Evolutionary conservation across 2,329 filamentous ascomycete genomes (phyloP), one percentile per base, ranked within the genome.

Genomic region (Cryphonectria parasitica): DNA sequence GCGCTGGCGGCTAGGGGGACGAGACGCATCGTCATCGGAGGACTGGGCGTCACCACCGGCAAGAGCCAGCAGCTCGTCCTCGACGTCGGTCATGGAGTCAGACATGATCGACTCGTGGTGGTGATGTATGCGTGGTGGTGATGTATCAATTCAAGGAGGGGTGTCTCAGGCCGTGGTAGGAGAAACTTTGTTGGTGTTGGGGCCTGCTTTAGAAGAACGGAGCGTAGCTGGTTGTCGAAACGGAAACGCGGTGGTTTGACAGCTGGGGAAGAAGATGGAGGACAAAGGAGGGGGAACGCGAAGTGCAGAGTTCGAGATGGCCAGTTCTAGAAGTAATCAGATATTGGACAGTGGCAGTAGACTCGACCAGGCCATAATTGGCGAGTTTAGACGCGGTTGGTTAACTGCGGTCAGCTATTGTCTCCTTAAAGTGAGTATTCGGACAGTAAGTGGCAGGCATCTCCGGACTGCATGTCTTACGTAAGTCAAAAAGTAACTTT

Each of bases 11-110:
- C 88, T 85, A 76, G 82, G 82, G 76, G 84, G 84, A 81, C 84
- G 83, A 77, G 83, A 82, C 81, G 82, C 80, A 80, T 89, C 88
- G 76, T 88, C 88, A 77, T 86, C 88, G 71, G 89, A 88, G 67
- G 84, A 87, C 72, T 86, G 86, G 72, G 89, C 91, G 75, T 93
- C 72, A 36, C 69, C 94, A 77, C 94, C 96, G 68, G 95, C 96
- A 74, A 98, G 90, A 78, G 93, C 95, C 74, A 98, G 91, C 75
- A 98, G 90, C 84, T 98, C 95, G 77, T 95, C 94, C 79, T 98
- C 95, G 75, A 98, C 88, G 22, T 72, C 71, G 43, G 45, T 52
- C 41, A 63, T 66, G 39, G 65, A 68, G 78, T 95, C 93, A 69
- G 93, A 92, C 94, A 97, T 97, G 77, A 74, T 86, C 72, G 70